phyloP scores from a whole-genome alignment of 2,329 filamentous ascomycete genomes.

The Dothidotthia symphoricarpi region DNA sequence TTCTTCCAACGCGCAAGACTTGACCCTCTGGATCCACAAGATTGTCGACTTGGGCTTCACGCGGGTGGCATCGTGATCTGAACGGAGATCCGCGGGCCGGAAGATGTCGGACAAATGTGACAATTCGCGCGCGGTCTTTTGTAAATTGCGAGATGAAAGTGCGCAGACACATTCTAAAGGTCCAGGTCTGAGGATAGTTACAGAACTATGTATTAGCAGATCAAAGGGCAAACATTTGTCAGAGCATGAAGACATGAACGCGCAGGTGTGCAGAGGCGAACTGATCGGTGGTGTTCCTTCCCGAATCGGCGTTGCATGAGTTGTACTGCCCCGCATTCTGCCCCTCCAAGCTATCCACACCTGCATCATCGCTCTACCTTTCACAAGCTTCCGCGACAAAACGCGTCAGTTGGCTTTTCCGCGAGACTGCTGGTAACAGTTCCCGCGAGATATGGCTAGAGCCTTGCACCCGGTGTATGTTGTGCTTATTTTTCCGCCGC shows the following conservation, averaged over 20 bases:
- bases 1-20: too few relatives aligned
- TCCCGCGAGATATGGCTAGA: constrained; percentile 4
- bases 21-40: too few relatives aligned
- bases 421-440: background rate
- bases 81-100: constrained; percentile 27
- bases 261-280: too few relatives aligned
- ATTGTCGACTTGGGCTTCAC: too few relatives aligned
- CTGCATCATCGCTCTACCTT: constrained; percentile 23
- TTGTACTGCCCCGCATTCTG: constrained; percentile 14
- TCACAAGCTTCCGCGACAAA: constrained; percentile 23
- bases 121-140: background rate
- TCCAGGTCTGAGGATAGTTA: too few relatives aligned
- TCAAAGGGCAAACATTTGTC: too few relatives aligned
- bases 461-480: background rate
- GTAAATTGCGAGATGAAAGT: too few relatives aligned
- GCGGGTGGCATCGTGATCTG: background rate
- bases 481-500: constrained; percentile 3
- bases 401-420: constrained; percentile 11
- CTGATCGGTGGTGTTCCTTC: too few relatives aligned
- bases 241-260: too few relatives aligned
- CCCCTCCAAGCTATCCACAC: constrained; percentile 14
- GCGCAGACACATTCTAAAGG: too few relatives aligned
- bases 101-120: constrained; percentile 24
- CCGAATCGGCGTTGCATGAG: too few relatives aligned
- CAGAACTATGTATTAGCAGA: too few relatives aligned